Evolutionary conservation across 1,139 yeast genomes (phyloP), one percentile per base, ranked within the genome.

Genomic region (Saccharomyces hybrid): DNA sequence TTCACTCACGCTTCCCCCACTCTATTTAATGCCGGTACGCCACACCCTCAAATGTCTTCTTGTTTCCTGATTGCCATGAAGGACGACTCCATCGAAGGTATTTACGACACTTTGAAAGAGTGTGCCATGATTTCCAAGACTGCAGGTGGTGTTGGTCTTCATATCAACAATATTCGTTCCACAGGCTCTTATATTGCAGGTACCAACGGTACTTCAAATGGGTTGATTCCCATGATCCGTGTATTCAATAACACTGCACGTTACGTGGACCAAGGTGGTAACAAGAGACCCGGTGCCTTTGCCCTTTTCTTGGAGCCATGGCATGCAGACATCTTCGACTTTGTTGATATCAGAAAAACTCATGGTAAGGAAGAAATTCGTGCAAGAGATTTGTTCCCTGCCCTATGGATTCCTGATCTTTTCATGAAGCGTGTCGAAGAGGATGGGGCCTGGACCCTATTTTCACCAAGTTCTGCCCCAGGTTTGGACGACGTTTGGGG

Each of bases 1-100:
- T 88, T 88, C 75, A 87, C 91, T 47, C 96, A 88, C 67, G 96
- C 93, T 31, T 86, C 95, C 46, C 96, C 96, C 51, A 89, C 96
- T 26, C 76, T 88, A 59, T 88, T 86, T 78, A 89, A 88, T 64
- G 91, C 96, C 32, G 96, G 96, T 66, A 88, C 96, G 51, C 91
- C 91, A 59, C 79, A 78, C 65, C 88, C 95, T 48, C 93, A 86
- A 70, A 84, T 88, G 84, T 86, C 95, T 46, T 88, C 96, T 51
- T 89, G 96, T 75, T 88, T 88, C 81, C 77, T 89, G 59, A 82
- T 88, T 58, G 89, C 91, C 54, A 88, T 88, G 93, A 83, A 84
- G 71, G 95, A 88, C 49, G 96, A 88, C 71, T 87, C 95, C 34
- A 88, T 88, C 62, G 96, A 88, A 59, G 96, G 96, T 58, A 89